Percentiles rank a stretch among this genome's conserved stretches.
Conservation (phyloP, 2,329 filamentous ascomycete genomes). For the Lachnellula suecica region DNA sequence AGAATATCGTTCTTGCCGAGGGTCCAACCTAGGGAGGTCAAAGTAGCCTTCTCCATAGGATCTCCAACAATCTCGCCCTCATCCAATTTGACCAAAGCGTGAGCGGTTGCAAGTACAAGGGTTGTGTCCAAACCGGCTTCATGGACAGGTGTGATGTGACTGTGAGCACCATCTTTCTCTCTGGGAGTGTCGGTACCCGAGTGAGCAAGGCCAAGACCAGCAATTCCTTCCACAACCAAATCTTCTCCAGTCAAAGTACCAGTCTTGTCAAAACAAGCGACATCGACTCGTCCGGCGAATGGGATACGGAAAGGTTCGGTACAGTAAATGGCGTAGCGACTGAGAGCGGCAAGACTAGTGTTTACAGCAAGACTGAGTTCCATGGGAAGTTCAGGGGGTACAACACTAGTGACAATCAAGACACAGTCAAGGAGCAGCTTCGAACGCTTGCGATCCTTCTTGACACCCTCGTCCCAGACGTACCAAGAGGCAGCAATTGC, state of each 20-base stretch:
- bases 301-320: slow-evolving; percentile 99
- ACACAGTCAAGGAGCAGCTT: slow-evolving; percentile 97
- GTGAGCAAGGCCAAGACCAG: slow-evolving; percentile 76
- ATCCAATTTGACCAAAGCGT: slow-evolving; percentile 92
- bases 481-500: slow-evolving; percentile 98
- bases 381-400: slow-evolving; percentile 98
- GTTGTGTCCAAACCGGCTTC: slow-evolving; percentile 79
- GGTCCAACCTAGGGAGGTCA: slow-evolving; percentile 85
- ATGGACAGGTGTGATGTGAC: slow-evolving; percentile 69
- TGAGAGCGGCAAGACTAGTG: slow-evolving; percentile 90
- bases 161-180: slow-evolving; percentile 81
- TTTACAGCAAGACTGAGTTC: slow-evolving; percentile 97
- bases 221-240: slow-evolving; percentile 94
- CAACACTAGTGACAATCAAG: slow-evolving; percentile 95
- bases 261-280: slow-evolving; percentile 98
- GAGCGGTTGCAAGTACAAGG: slow-evolving; percentile 89
- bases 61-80: slow-evolving; percentile 97
- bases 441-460: slow-evolving; percentile 91
- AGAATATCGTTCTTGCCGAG: slow-evolving; percentile 88
- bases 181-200: slow-evolving; percentile 61
- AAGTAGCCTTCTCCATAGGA: slow-evolving; percentile 97
- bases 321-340: slow-evolving; percentile 96
- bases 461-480: slow-evolving; percentile 95
- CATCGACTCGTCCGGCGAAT: slow-evolving; percentile 89
- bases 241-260: slow-evolving; percentile 96